A percentile compares a stretch with the other conserved stretches of the same genome.
These are phyloP conservation scores for Penicillium sclerotiorum DNA, from an alignment of 2,329 filamentous ascomycete species.

Conservation along the genomic window DNA sequence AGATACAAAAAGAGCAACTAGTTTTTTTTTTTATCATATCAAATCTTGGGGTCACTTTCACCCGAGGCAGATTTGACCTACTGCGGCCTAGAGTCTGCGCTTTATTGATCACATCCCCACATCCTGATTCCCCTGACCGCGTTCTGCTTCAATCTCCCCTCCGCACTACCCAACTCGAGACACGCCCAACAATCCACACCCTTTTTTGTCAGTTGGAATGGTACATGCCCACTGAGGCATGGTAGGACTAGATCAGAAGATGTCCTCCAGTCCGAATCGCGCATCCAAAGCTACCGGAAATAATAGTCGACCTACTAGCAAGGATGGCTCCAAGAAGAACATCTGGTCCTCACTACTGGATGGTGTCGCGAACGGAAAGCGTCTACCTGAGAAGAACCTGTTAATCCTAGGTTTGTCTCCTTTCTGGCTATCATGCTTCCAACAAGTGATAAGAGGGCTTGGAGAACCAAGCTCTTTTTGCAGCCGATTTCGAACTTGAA, in stretches of 20 bases:
- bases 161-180: constrained; percentile 18
- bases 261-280: constrained; percentile 42
- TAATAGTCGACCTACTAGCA: constrained; percentile 52
- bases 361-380: constrained; percentile 84
- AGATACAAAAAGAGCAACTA: too few species aligned
- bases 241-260: constrained; percentile 41
- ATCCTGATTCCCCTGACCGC: constrained; percentile 36
- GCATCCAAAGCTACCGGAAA: constrained; percentile 34
- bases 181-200: constrained; percentile 8
- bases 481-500: not conserved
- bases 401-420: constrained; percentile 73
- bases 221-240: constrained; percentile 35
- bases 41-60: too few species aligned
- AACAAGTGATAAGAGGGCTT: too few species aligned
- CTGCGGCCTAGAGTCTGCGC: not conserved
- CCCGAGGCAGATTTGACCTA: not conserved
- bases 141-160: constrained; percentile 24
- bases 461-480: not conserved
- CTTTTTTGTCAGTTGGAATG: constrained; percentile 32
- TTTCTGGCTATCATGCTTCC: not conserved
- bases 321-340: constrained; percentile 74
- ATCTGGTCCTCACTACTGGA: constrained; percentile 95
- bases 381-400: constrained; percentile 87
- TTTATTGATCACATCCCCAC: constrained; percentile 5
- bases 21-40: too few species aligned